Percentiles rank a stretch among this genome's conserved stretches.
Conservation (phyloP, 2,329 filamentous ascomycete genomes). For the Colletotrichum siamense region DNA sequence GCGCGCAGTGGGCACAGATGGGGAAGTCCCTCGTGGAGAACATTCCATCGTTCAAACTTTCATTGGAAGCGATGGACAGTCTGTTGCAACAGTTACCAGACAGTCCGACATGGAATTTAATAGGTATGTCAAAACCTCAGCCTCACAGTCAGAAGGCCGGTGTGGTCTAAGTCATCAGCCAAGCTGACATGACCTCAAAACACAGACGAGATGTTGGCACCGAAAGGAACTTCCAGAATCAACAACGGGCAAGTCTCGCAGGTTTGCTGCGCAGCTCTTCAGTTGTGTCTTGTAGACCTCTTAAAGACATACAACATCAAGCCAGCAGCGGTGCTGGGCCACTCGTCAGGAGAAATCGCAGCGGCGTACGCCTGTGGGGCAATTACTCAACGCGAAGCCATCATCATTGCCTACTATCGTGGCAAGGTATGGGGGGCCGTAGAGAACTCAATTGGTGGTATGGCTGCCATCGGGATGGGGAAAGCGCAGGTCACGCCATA, state of each 20-base stretch:
- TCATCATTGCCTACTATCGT: slow-evolving; percentile 43
- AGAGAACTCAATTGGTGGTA: slow-evolving; percentile 32
- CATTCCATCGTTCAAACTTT: not conserved
- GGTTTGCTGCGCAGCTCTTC: slow-evolving; percentile 36
- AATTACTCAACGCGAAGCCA: slow-evolving; percentile 38
- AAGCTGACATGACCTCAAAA: slow-evolving; percentile 21
- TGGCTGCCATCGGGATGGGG: slow-evolving; percentile 45
- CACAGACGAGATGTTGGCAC: not conserved
- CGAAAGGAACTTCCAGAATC: not conserved
- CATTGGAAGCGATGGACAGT: slow-evolving; percentile 18
- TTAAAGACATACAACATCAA: slow-evolving; percentile 35
- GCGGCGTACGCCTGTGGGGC: slow-evolving; percentile 46
- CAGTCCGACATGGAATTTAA: not conserved
- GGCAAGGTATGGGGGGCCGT: slow-evolving; percentile 32
- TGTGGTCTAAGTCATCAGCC: slow-evolving; percentile 18
- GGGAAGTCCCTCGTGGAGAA: slow-evolving; percentile 6
- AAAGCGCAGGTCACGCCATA: slow-evolving; percentile 30
- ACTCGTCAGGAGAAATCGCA: slow-evolving; percentile 49
- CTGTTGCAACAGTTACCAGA: not conserved
- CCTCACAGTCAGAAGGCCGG: not conserved
- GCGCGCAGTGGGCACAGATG: slow-evolving; percentile 23
- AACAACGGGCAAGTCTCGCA: slow-evolving; percentile 10
- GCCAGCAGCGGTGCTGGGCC: slow-evolving; percentile 42
- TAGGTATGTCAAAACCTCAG: slow-evolving; percentile 14
- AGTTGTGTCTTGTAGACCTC: slow-evolving; percentile 46